phyloP scores from a whole-genome alignment of 345 rosid species.

The Camelina sativa region DNA sequence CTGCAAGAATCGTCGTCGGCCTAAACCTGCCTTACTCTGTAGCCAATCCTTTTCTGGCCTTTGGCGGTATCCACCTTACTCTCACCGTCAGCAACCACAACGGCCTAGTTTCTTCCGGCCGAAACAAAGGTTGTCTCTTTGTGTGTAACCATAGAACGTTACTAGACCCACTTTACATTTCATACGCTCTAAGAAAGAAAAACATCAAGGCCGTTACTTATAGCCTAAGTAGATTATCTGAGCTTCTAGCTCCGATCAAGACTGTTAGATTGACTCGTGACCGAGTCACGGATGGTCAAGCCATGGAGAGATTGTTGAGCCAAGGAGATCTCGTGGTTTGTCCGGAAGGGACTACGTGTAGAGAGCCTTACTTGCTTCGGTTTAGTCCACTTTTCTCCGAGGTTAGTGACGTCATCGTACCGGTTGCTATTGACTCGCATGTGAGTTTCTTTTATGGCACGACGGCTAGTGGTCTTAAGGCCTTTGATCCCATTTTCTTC shows the following conservation, averaged over 20 bases:
- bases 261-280: slow-evolving; percentile 52
- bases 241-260: slow-evolving; percentile 53
- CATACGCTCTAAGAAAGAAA: slow-evolving; percentile 41
- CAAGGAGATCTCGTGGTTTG: slow-evolving; percentile 57
- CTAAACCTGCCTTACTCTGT: slow-evolving; percentile 61
- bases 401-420: slow-evolving; percentile 54
- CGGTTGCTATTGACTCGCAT: slow-evolving; percentile 54
- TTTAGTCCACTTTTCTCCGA: slow-evolving; percentile 69
- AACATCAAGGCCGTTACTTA: slow-evolving; percentile 59
- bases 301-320: slow-evolving; percentile 45
- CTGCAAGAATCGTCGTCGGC: slow-evolving; percentile 32
- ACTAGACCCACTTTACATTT: slow-evolving; percentile 54
- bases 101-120: neutral
- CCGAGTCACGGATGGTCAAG: slow-evolving; percentile 45
- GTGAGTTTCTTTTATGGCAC: slow-evolving; percentile 60
- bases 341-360: slow-evolving; percentile 72
- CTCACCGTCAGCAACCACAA: slow-evolving; percentile 27
- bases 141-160: slow-evolving; percentile 68
- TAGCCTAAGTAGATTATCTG: slow-evolving; percentile 54
- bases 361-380: slow-evolving; percentile 66
- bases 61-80: slow-evolving; percentile 57
- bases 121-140: slow-evolving; percentile 42
- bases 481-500: slow-evolving; percentile 54
- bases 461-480: slow-evolving; percentile 62
- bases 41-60: slow-evolving; percentile 47